Base-by-base conservation (phyloP, 1,284 basidiomycete genomes). In the Xerocomus nothofagi region DNA sequence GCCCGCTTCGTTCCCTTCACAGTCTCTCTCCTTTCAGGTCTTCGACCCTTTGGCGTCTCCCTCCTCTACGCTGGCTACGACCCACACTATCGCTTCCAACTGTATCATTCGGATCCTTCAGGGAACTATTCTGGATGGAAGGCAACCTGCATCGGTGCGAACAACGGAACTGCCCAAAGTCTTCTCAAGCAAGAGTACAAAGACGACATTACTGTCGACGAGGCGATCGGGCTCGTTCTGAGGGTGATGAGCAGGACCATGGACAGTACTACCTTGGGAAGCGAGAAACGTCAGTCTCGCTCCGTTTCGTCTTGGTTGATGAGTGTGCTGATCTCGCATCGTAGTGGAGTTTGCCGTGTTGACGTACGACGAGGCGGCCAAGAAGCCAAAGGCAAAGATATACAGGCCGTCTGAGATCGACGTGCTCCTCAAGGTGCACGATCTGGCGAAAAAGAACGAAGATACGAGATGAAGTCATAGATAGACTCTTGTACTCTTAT, bases 71-170 rank as follows among this genome's bases (percentile, higher is more conserved):
- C 96, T 14, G 96, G 96, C 31, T 94, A 94, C 69, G 97, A 99
- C 73, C 86, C 93, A 43, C 91, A 98, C 66, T 93, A 98, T 71
- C 76, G 87, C 50, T 98, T 99, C 82, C 96, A 99, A 71, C 82
- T 99, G 24, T 99, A 99, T 77, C 94, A 98, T 70, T 96, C 93
- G 14, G 96, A 99, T 70, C 96, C 97, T 3, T 97, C 93, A 39
- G 96, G 96, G 12, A 99, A 99, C 75, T 99, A 98, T 72, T 93
- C 90, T 0, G 96, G 97, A 12, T 99, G 96, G 97, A 98, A 98
- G 72, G 96, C 96, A 39, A 98, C 95, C 6, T 98, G 93, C 69
- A 93, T 98, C 60, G 96, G 96, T 27, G 91, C 92, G 34, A 98
- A 98, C 76, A 98, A 92, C 69, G 92, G 94, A 26, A 97, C 91